A percentile compares a stretch with the other conserved stretches of the same genome.
Conservation (phyloP, 805 yeast species). For the Ogataea degrootiae region DNA sequence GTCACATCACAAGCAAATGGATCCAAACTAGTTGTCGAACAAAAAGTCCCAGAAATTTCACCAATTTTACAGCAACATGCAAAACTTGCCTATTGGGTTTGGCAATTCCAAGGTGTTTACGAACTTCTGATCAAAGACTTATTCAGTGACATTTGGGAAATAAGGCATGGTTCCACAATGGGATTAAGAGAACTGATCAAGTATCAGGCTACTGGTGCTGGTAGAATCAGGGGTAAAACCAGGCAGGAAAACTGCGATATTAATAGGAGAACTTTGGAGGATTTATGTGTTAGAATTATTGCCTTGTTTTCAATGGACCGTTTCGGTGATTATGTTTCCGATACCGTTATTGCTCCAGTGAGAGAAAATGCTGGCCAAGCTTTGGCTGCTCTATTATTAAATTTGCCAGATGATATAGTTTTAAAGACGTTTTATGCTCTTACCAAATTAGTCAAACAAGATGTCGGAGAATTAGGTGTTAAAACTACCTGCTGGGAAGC, state of each 20-base stretch:
- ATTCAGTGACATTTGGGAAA: conserved; percentile 87
- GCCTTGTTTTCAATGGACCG: conserved; percentile 88
- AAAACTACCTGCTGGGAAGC: conserved; percentile 86
- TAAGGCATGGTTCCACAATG: conserved; percentile 91
- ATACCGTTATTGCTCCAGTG: conserved; percentile 97
- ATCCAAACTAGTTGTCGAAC: conserved; percentile 79
- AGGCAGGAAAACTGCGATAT: conserved; percentile 56
- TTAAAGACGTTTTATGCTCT: conserved; percentile 61
- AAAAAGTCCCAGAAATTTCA: conserved; percentile 57
- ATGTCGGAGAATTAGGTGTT: conserved; percentile 35
- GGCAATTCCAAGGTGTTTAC: conserved; percentile 94
- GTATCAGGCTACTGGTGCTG: conserved; percentile 82
- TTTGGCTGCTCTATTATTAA: conserved; percentile 80
- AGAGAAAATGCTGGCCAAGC: conserved; percentile 96
- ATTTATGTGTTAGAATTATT: conserved; percentile 77
- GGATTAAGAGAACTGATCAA: conserved; percentile 84
- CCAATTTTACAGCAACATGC: conserved; percentile 69
- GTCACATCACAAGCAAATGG: conserved; percentile 78
- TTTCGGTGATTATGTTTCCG: conserved; percentile 95
- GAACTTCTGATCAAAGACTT: conserved; percentile 75
- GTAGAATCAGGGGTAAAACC: conserved; percentile 65
- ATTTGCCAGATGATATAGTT: conserved; percentile 57
- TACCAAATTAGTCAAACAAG: conserved; percentile 66
- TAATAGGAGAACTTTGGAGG: conserved; percentile 74
- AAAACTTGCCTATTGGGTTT: conserved; percentile 67